Evolutionary conservation across 139 green algal genomes (phyloP).

Genomic region (Eudorina sp.): DNA sequence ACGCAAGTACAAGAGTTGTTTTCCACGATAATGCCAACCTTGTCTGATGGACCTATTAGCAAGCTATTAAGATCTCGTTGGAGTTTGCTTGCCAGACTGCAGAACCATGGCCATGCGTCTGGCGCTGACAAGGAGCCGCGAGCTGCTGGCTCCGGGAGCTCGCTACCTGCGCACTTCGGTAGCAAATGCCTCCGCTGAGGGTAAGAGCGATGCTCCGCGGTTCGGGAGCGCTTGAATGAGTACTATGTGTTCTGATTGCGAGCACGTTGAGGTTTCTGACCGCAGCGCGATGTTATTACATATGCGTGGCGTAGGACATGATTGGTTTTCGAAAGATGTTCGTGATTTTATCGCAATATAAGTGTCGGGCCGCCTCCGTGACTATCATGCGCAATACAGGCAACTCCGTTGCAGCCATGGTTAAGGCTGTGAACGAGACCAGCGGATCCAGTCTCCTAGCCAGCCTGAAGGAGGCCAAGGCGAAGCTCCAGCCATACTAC

Average conservation of each 20-base stretch:
- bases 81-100: not conserved
- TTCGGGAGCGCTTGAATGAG: no score
- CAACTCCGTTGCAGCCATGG: slow-evolving; percentile 58
- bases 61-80: not conserved
- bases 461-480: slow-evolving; percentile 48
- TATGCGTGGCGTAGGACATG: no score
- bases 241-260: not conserved
- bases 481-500: slow-evolving; percentile 55
- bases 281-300: no score
- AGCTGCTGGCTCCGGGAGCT: slow-evolving; percentile 29
- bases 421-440: slow-evolving; percentile 58
- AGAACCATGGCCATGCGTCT: slow-evolving; percentile 50
- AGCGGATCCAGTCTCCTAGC: slow-evolving; percentile 29
- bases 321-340: no score
- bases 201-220: no score
- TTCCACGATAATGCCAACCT: not conserved
- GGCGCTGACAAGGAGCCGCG: slow-evolving; percentile 19
- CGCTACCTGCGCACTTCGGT: slow-evolving; percentile 30
- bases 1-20: not conserved
- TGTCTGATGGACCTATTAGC: not conserved
- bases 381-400: slow-evolving; percentile 42
- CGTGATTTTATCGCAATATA: no score
- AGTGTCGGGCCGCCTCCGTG: slow-evolving; percentile 26
- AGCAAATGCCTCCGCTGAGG: slow-evolving; percentile 32
- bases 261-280: no score